Evolutionary conservation across 2,329 filamentous ascomycete species (phyloP).

Genomic region (Colletotrichum shisoi): DNA sequence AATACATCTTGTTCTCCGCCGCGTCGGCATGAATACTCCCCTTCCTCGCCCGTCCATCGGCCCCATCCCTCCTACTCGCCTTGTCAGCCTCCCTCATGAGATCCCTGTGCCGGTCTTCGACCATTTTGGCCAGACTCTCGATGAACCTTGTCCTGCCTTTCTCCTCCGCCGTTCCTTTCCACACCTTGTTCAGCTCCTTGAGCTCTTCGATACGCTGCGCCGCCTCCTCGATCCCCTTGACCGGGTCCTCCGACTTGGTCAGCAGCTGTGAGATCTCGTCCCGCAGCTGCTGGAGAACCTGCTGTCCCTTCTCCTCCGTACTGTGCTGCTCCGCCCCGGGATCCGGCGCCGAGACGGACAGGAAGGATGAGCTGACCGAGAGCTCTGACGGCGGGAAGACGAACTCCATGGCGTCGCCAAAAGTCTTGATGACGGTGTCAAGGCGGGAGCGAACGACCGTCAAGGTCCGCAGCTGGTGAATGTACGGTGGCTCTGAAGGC

Average conservation of each 20-base stretch:
- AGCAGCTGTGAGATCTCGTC: constrained; percentile 77
- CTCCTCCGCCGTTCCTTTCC: constrained; percentile 96
- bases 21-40: constrained; percentile 45
- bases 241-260: constrained; percentile 62
- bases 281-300: constrained; percentile 74
- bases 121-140: constrained; percentile 79
- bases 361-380: constrained; percentile 82
- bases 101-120: constrained; percentile 75
- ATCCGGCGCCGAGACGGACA: constrained; percentile 88
- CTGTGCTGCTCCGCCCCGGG: constrained; percentile 66
- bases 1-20: constrained; percentile 54
- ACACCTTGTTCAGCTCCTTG: constrained; percentile 78
- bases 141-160: constrained; percentile 83
- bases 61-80: constrained; percentile 49
- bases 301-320: constrained; percentile 86
- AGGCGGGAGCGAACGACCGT: constrained; percentile 83
- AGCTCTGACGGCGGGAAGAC: constrained; percentile 87
- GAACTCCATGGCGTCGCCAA: constrained; percentile 96
- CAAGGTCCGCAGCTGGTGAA: constrained; percentile 81
- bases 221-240: constrained; percentile 76
- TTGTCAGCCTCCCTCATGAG: constrained; percentile 62
- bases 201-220: constrained; percentile 77
- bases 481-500: constrained; percentile 67
- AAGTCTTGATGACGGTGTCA: constrained; percentile 87
- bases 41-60: constrained; percentile 49